Evolutionary conservation across 352 stramenopile genomes (phyloP).

Genomic region (Pythium utonaiense): DNA sequence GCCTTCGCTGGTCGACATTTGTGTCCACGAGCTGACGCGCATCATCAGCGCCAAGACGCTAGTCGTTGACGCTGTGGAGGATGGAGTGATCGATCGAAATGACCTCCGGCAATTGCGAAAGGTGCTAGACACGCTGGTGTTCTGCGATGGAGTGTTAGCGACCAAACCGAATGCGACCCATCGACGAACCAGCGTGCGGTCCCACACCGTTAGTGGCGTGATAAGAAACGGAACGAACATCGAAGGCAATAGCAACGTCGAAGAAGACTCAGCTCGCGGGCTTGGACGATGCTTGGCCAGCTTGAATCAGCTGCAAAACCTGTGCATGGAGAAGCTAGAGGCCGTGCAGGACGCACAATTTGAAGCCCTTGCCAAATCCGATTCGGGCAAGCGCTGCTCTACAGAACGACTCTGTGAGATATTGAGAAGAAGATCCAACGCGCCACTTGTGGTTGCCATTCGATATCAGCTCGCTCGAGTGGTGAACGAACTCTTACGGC

Average conservation of each 20-base stretch:
- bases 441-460: constrained; percentile 67
- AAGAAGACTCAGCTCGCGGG: constrained; percentile 6
- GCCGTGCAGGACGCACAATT: constrained; percentile 46
- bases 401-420: constrained; percentile 67
- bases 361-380: constrained; percentile 53
- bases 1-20: constrained; percentile 61
- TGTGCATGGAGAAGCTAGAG: constrained; percentile 59
- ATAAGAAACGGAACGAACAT: constrained; percentile 11
- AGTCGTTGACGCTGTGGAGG: not conserved
- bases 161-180: constrained; percentile 30
- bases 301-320: constrained; percentile 36
- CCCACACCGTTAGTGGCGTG: constrained; percentile 6
- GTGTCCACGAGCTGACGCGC: constrained; percentile 38
- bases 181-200: constrained; percentile 13
- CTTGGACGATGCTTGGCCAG: constrained; percentile 7
- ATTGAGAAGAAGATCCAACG: constrained; percentile 50
- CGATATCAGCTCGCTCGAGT: constrained; percentile 75
- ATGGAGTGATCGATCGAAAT: not conserved
- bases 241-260: constrained; percentile 4
- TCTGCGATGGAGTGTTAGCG: constrained; percentile 50
- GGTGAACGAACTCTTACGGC: constrained; percentile 70
- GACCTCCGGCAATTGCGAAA: constrained; percentile 24
- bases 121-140: constrained; percentile 51
- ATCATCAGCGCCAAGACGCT: constrained; percentile 20
- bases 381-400: constrained; percentile 59